Conservation (phyloP, 495 filamentous ascomycete species). For the Talaromyces liani region DNA sequence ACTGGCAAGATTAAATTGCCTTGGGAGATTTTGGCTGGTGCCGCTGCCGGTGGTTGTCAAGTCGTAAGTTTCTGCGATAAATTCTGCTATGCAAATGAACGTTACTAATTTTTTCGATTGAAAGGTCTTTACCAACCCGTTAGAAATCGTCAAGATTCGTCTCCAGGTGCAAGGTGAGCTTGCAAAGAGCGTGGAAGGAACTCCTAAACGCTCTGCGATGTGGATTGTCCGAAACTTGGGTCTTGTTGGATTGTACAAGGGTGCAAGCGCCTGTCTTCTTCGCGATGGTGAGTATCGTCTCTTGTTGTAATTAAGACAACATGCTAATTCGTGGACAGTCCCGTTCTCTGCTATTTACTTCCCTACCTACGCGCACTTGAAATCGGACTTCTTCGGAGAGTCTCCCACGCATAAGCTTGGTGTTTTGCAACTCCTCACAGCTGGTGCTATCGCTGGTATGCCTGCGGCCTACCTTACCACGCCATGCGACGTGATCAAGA, state of each 20-base stretch:
- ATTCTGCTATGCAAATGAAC: not conserved
- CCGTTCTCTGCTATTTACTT: conserved; percentile 99
- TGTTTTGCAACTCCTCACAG: conserved; percentile 83
- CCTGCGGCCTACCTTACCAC: conserved; percentile 96
- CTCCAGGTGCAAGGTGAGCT: conserved; percentile 97
- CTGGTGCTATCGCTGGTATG: conserved; percentile 97
- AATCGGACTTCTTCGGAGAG: conserved; percentile 90
- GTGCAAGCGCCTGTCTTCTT: conserved; percentile 89
- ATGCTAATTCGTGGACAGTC: conserved; percentile 33
- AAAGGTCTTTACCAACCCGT: conserved; percentile 90
- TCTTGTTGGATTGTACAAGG: conserved; percentile 94
- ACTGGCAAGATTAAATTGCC: conserved; percentile 63
- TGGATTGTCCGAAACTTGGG: conserved; percentile 97
- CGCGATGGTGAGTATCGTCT: conserved; percentile 52
- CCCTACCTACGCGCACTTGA: conserved; percentile 90
- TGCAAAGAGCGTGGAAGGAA: conserved; percentile 76
- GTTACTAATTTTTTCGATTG: not conserved
- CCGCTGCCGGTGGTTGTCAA: conserved; percentile 86
- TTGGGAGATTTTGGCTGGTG: conserved; percentile 81
- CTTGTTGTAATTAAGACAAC: not conserved
- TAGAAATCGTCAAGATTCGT: conserved; percentile 98
- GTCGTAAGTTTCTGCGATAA: conserved; percentile 57
- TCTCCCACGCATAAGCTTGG: conserved; percentile 82
- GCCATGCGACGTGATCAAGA: conserved; percentile 98
- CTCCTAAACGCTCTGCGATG: conserved; percentile 80